A percentile compares a stretch with the other conserved stretches of the same genome.
Conservation (phyloP, 2,329 filamentous ascomycete species). For the Paracamarosporium sp. region DNA sequence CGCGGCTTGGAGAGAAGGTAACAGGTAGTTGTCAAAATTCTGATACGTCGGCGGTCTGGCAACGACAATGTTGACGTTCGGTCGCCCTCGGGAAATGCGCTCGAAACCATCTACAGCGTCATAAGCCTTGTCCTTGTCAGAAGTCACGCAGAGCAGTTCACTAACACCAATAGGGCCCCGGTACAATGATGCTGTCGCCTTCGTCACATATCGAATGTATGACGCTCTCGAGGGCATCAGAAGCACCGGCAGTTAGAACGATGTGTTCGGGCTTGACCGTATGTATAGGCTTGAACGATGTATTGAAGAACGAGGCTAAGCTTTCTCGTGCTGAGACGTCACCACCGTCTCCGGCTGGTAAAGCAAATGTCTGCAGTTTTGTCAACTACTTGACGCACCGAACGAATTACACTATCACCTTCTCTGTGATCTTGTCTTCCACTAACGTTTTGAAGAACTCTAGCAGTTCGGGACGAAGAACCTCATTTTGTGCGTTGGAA, state of each 20-base stretch:
- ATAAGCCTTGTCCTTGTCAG: background rate
- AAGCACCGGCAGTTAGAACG: conserved; percentile 34
- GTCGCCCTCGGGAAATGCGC: conserved; percentile 21
- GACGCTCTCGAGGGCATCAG: conserved; percentile 33
- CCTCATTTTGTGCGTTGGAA: conserved; percentile 34
- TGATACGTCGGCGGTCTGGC: conserved; percentile 36
- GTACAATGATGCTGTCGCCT: conserved; percentile 38
- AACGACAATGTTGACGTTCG: conserved; percentile 33
- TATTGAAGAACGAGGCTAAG: conserved; percentile 37
- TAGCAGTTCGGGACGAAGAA: conserved; percentile 31
- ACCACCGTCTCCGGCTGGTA: conserved; percentile 24
- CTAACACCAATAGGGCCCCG: conserved; percentile 41
- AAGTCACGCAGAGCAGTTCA: background rate
- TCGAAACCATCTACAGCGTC: conserved; percentile 28
- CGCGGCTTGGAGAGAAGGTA: conserved; percentile 37
- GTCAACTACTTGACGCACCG: background rate
- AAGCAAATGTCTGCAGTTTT: conserved; percentile 25
- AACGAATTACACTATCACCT: conserved; percentile 16
- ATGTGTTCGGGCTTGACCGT: conserved; percentile 32
- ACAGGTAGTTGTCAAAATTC: conserved; percentile 39
- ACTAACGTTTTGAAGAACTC: conserved; percentile 37
- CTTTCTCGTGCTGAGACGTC: conserved; percentile 25
- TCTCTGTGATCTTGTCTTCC: conserved; percentile 23
- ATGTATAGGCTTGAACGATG: conserved; percentile 34
- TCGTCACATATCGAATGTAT: conserved; percentile 39